Conservation (phyloP, 768 basidiomycete species). For the Lactarius psammicola region DNA sequence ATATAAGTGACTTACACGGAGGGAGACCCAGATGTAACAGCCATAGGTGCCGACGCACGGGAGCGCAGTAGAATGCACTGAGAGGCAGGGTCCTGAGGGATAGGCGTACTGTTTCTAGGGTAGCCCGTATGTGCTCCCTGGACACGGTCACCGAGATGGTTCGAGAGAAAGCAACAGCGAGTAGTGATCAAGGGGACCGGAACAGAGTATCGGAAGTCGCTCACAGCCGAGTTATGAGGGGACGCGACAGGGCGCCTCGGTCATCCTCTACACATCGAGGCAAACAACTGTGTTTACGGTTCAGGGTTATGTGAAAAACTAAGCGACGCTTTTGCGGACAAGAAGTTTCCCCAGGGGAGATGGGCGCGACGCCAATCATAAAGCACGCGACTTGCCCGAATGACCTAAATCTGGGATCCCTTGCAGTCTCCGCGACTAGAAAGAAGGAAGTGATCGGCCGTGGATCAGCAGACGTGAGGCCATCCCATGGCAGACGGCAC, state of each 20-base stretch:
- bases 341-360: constrained; percentile 20
- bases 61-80: constrained; percentile 3
- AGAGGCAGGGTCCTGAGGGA: constrained; percentile 5
- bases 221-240: constrained; percentile 24
- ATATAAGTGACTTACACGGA: constrained; percentile 21
- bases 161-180: constrained; percentile 4
- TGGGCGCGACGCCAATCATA: constrained; percentile 27
- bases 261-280: constrained; percentile 18
- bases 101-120: constrained; percentile 19
- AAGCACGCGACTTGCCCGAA: constrained; percentile 23
- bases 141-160: constrained; percentile 29
- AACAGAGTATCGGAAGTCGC: constrained; percentile 10
- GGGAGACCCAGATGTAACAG: constrained; percentile 12
- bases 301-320: constrained; percentile 19
- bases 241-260: constrained; percentile 16
- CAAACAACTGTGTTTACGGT: constrained; percentile 17
- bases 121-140: constrained; percentile 19
- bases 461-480: constrained; percentile 21
- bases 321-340: constrained; percentile 20
- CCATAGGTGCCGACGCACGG: constrained; percentile 3
- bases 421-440: constrained; percentile 21
- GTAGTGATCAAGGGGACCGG: constrained; percentile 28
- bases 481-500: constrained; percentile 2
- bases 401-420: constrained; percentile 21
- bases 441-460: constrained; percentile 27